A percentile compares a stretch with the other conserved stretches of the same genome.
Conservation (phyloP, 305 asterid species). For the Caryopteris hybrid region DNA sequence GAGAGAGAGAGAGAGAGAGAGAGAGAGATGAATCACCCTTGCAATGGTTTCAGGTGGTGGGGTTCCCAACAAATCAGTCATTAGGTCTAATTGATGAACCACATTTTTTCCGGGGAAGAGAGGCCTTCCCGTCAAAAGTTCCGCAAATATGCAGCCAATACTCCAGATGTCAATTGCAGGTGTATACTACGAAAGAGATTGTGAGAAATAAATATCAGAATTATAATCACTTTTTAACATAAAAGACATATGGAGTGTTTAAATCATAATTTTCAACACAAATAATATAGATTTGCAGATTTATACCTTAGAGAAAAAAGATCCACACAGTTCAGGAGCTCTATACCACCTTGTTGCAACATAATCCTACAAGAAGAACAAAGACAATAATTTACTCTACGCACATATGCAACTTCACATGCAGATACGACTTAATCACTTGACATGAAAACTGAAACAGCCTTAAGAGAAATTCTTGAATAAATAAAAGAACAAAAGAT, state of each 20-base stretch:
- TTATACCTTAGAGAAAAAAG: slow-evolving; percentile 93
- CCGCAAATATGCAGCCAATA: slow-evolving; percentile 93
- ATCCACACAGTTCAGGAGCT: slow-evolving; percentile 98
- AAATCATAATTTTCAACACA: background rate
- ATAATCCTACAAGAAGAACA: slow-evolving; percentile 62
- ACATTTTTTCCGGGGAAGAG: slow-evolving; percentile 96
- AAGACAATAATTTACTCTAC: no score
- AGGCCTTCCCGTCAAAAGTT: slow-evolving; percentile 87
- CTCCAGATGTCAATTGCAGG: slow-evolving; percentile 99
- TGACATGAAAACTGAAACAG: no score
- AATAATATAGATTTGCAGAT: background rate
- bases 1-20: background rate
- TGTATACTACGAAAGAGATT: slow-evolving; percentile 54
- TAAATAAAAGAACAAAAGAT: slow-evolving; percentile 16
- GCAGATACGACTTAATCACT: no score
- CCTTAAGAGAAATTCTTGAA: no score
- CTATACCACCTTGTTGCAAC: slow-evolving; percentile 97
- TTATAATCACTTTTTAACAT: background rate
- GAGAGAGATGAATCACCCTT: slow-evolving; percentile 49
- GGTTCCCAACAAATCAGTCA: slow-evolving; percentile 92
- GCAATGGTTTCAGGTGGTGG: slow-evolving; percentile 91
- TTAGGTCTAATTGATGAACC: slow-evolving; percentile 89
- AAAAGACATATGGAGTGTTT: background rate
- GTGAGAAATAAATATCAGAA: background rate
- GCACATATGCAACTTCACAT: no score